Evolutionary conservation across 345 rosid species (phyloP), one percentile per base, ranked within the genome.

Genomic region (Hibiscus tridactylites): DNA sequence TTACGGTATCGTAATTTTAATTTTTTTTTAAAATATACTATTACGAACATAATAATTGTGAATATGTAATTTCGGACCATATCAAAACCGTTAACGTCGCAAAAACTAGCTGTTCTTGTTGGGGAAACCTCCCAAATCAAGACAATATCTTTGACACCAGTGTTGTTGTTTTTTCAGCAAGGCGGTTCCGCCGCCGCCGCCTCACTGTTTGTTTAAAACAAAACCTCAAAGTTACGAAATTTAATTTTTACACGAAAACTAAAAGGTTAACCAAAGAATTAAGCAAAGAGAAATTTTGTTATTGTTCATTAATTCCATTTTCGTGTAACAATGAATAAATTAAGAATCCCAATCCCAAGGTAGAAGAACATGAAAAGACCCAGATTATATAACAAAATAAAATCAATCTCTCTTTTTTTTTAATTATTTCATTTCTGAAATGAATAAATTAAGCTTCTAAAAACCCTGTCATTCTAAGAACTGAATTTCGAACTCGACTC

Each of bases 401-500:
- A 33, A 49, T 13, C 26, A 47, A 52, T 16, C n/a, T 52, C 7
- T 71, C 66, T 49, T 19, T 71, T 19, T 50, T n/a, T 21, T 0
- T 0, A 21, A 21, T 21, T 21, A 21, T 21, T 21, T 21, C 24
- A 21, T 0, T 37, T 52, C n/a, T 35, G 26, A 58, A 70, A 70
- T 70, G 49, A 50, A 72, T 35, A 49, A 15, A 28, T 76, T 73
- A 89, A 4, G 86, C 74, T 83, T 93, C 98, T 78, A 91, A 80
- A 81, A 91, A 91, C 13, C 97, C 98, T 29, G 98, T 94, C 91
- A 90, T 78, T 67, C 91, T 73, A 49, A 94, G 90, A 74, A 94
- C 76, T 9, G 95, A 84, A 80, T 91, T 86, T 72, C 97, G 78
- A 57, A 91, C 92, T 74, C 81, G 83, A 13, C 91, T 84, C 84